These are phyloP conservation scores for Nothophoma quercina DNA, from an alignment of 2,329 filamentous ascomycete species.

Conservation along the genomic window DNA sequence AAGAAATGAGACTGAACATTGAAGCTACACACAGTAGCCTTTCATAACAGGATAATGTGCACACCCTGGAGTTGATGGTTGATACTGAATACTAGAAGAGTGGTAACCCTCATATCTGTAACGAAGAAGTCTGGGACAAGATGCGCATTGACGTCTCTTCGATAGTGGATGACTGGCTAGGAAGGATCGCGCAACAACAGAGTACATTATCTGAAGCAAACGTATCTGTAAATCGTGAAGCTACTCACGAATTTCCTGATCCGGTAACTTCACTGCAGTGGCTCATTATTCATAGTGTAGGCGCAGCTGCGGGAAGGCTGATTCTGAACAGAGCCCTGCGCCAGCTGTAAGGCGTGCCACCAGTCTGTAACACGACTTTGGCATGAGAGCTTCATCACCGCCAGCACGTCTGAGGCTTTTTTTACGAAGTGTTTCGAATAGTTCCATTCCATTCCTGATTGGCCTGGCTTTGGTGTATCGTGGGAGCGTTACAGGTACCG, in stretches of 20 bases:
- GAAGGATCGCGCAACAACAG: background rate
- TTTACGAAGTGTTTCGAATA: constrained; percentile 6
- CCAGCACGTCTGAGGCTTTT: constrained; percentile 13
- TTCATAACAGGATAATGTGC: background rate
- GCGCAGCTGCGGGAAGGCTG: constrained; percentile 25
- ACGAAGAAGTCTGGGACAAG: background rate
- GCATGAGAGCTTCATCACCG: background rate
- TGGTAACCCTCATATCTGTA: background rate
- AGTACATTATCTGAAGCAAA: background rate
- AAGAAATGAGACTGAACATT: constrained; percentile 5
- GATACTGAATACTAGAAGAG: background rate
- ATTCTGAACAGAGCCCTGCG: constrained; percentile 23
- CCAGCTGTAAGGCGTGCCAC: constrained; percentile 29
- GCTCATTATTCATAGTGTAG: constrained; percentile 18
- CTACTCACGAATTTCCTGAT: background rate
- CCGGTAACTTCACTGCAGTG: constrained; percentile 3
- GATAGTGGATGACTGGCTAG: background rate
- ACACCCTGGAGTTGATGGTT: background rate
- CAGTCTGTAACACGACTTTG: constrained; percentile 15
- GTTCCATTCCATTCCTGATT: constrained; percentile 13
- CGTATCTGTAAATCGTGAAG: background rate
- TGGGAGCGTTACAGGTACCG: constrained; percentile 6
- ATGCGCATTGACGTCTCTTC: constrained; percentile 3
- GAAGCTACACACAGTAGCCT: background rate
- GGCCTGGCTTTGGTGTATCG: background rate